Percentiles rank a stretch among this genome's conserved stretches.
Evolutionary conservation across 2,329 filamentous ascomycete genomes (phyloP).

Genomic region (Cordyceps fumosorosea): DNA sequence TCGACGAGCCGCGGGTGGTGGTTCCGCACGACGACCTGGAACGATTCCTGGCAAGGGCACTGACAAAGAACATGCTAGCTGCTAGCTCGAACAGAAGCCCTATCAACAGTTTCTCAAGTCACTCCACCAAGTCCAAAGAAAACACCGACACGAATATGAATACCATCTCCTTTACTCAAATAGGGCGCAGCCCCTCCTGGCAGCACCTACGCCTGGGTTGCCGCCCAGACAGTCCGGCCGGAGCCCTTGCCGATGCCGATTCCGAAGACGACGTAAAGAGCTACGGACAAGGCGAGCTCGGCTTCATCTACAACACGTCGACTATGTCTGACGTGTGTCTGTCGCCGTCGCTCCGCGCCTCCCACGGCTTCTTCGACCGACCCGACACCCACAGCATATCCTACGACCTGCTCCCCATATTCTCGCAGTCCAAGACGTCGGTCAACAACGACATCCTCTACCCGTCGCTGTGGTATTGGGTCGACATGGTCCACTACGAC

Average conservation of each 20-base stretch:
- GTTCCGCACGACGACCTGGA: not conserved
- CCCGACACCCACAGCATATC: not conserved
- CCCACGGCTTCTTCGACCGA: not conserved
- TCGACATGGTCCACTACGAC: not conserved
- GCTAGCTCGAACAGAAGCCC: not conserved
- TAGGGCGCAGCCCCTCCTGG: not conserved
- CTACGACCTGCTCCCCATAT: not conserved
- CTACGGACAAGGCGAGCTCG: not conserved
- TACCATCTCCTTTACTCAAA: not conserved
- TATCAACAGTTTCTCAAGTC: not conserved
- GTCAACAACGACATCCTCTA: not conserved
- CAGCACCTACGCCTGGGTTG: not conserved
- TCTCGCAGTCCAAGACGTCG: not conserved
- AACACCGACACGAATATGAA: not conserved
- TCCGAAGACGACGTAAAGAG: not conserved
- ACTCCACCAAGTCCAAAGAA: not conserved
- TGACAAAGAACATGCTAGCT: not conserved
- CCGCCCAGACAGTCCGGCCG: not conserved
- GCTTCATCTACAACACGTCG: not conserved
- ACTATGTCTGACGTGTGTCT: not conserved
- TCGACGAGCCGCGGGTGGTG: not conserved
- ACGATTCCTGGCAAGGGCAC: not conserved
- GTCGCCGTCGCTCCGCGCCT: not conserved
- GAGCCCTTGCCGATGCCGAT: not conserved
- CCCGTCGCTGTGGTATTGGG: not conserved